phyloP scores from a whole-genome alignment of 2,329 filamentous ascomycete genomes.

The Colletotrichum sp. region DNA sequence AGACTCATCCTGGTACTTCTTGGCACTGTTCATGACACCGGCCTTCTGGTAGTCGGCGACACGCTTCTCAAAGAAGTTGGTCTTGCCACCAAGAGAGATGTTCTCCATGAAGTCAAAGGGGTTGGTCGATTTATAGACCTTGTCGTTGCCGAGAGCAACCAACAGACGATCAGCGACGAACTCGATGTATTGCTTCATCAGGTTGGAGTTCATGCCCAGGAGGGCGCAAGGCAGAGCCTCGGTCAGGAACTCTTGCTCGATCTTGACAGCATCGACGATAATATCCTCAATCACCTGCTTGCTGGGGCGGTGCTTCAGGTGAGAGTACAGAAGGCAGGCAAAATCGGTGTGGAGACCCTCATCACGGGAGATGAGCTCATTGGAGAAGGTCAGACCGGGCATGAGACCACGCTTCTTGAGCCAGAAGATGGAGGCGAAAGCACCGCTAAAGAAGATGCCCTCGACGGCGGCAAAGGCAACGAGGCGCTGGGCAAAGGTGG shows the following conservation, averaged over 20 bases:
- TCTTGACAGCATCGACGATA: slow-evolving; percentile 90
- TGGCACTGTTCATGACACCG: slow-evolving; percentile 93
- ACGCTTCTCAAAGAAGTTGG: slow-evolving; percentile 99
- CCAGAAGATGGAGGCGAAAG: slow-evolving; percentile 99
- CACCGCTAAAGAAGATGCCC: slow-evolving; percentile 99
- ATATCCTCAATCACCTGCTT: slow-evolving; percentile 83
- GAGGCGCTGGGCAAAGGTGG: slow-evolving; percentile 92
- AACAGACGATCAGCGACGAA: slow-evolving; percentile 97
- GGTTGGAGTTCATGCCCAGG: slow-evolving; percentile 93
- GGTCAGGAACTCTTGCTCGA: slow-evolving; percentile 97
- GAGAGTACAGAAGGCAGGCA: slow-evolving; percentile 96
- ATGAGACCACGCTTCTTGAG: slow-evolving; percentile 99
- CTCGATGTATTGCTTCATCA: slow-evolving; percentile 99
- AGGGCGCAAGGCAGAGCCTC: slow-evolving; percentile 92
- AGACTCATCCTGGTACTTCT: slow-evolving; percentile 65
- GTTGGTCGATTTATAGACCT: slow-evolving; percentile 91
- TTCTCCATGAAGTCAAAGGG: slow-evolving; percentile 99
- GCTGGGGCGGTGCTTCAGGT: slow-evolving; percentile 89
- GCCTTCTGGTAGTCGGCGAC: slow-evolving; percentile 99
- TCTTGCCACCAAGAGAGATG: slow-evolving; percentile 98
- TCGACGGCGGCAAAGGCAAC: slow-evolving; percentile 97
- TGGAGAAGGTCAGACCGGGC: slow-evolving; percentile 98
- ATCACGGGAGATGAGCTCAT: slow-evolving; percentile 99
- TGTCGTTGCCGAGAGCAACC: slow-evolving; percentile 90
- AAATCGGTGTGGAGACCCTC: slow-evolving; percentile 99